Evolutionary conservation across 225 moss, liverwort and hornwort genomes (phyloP).

Genomic region (Pseudisothecium myosuroides): DNA sequence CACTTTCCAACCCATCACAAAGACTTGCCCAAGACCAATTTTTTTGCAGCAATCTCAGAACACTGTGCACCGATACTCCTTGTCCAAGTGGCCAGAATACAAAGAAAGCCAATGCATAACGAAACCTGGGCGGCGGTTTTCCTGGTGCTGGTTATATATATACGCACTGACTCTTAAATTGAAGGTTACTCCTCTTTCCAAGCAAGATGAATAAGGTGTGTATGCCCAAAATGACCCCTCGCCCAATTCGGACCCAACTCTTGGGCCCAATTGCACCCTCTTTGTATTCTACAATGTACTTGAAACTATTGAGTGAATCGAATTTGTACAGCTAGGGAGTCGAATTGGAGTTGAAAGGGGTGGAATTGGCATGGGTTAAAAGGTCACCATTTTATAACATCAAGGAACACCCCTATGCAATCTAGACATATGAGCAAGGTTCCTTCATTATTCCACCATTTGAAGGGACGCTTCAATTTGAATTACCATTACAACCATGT

Average conservation of each 20-base stretch:
- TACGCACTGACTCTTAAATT: background rate
- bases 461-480: background rate
- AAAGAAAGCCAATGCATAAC: background rate
- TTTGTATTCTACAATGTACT: too few species aligned
- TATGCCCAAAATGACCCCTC: too few species aligned
- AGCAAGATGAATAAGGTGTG: background rate
- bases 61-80: background rate
- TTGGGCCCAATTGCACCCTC: too few species aligned
- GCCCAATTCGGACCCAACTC: too few species aligned
- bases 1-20: background rate
- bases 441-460: background rate
- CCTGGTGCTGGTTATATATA: background rate
- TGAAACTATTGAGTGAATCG: too few species aligned
- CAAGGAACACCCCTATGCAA: accelerated
- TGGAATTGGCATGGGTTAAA: too few species aligned
- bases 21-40: background rate
- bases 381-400: too few species aligned
- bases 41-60: background rate
- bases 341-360: too few species aligned
- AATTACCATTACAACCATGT: too few species aligned
- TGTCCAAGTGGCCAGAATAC: background rate
- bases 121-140: background rate
- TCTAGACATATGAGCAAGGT: background rate
- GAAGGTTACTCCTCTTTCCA: background rate
- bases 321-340: too few species aligned